phyloP scores from a whole-genome alignment of 2,329 filamentous ascomycete species.

The Colletotrichum caudatum region DNA sequence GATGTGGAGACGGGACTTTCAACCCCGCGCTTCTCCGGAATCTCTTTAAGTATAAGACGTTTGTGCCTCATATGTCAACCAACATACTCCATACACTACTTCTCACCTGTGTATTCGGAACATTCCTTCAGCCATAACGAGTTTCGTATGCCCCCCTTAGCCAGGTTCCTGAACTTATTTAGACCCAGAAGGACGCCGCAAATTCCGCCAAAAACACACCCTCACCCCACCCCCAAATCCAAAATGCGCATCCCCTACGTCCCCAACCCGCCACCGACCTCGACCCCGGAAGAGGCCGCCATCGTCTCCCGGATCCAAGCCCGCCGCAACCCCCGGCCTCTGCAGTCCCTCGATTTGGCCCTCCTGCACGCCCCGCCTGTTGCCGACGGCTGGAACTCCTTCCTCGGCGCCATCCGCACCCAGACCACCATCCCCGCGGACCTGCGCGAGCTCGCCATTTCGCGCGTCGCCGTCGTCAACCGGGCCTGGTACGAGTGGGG shows the following conservation, averaged over 20 bases:
- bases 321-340: slow-evolving; percentile 75
- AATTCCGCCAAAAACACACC: background rate
- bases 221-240: slow-evolving; percentile 34
- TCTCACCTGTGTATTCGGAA: background rate
- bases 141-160: slow-evolving; percentile 16
- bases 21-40: slow-evolving; percentile 35
- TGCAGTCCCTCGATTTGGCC: slow-evolving; percentile 80
- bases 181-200: slow-evolving; percentile 1
- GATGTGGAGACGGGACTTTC: slow-evolving; percentile 38
- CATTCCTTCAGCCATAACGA: background rate
- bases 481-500: slow-evolving; percentile 88
- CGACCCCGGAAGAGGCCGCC: slow-evolving; percentile 60
- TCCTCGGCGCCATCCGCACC: slow-evolving; percentile 73
- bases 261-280: slow-evolving; percentile 61
- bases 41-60: slow-evolving; percentile 12
- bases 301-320: slow-evolving; percentile 74
- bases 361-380: slow-evolving; percentile 80
- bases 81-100: background rate
- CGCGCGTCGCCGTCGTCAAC: slow-evolving; percentile 83
- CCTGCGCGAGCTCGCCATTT: slow-evolving; percentile 83
- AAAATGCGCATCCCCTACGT: slow-evolving; percentile 78
- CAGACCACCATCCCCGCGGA: slow-evolving; percentile 62
- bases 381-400: slow-evolving; percentile 80
- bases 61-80: background rate
- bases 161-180: slow-evolving; percentile 2